Percentiles rank a stretch among this genome's conserved stretches.
phyloP scores from a whole-genome alignment of 768 basidiomycete genomes.

The Chalciporus chontae region DNA sequence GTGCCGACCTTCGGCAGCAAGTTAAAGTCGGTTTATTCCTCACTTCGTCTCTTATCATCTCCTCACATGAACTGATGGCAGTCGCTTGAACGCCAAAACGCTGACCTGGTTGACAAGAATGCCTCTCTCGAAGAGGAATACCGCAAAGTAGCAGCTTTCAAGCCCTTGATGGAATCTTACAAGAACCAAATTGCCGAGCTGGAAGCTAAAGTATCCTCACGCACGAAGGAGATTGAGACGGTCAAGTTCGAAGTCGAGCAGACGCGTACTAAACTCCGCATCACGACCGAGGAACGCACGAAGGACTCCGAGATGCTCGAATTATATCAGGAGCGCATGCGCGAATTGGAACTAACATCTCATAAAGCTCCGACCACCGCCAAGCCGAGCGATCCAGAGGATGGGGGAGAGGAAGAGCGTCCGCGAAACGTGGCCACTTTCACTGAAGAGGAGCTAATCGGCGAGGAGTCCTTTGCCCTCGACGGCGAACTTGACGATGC shows the following conservation, averaged over 20 bases:
- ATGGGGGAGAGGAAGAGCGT: constrained; percentile 3
- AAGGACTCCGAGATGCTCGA: constrained; percentile 84
- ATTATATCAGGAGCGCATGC: constrained; percentile 85
- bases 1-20: constrained; percentile 82
- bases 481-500: constrained; percentile 88
- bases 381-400: constrained; percentile 21
- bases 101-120: constrained; percentile 87
- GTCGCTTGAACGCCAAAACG: constrained; percentile 92
- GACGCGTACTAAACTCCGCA: constrained; percentile 62
- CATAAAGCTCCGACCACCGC: constrained; percentile 40
- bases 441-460: constrained; percentile 47
- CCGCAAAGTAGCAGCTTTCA: constrained; percentile 79
- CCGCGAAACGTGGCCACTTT: constrained; percentile 26
- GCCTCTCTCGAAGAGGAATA: constrained; percentile 91
- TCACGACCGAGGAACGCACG: constrained; percentile 63
- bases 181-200: constrained; percentile 81
- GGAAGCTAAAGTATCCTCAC: constrained; percentile 64
- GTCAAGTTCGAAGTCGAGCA: constrained; percentile 78
- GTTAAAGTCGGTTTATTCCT: constrained; percentile 57
- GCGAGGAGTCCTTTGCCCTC: constrained; percentile 57
- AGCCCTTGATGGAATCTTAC: constrained; percentile 89
- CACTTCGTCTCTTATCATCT: background rate
- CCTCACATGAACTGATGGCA: constrained; percentile 27
- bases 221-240: constrained; percentile 67
- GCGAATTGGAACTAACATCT: constrained; percentile 77